Base-by-base conservation (phyloP, 2,329 filamentous ascomycete species). In the Botrytis fabae region DNA sequence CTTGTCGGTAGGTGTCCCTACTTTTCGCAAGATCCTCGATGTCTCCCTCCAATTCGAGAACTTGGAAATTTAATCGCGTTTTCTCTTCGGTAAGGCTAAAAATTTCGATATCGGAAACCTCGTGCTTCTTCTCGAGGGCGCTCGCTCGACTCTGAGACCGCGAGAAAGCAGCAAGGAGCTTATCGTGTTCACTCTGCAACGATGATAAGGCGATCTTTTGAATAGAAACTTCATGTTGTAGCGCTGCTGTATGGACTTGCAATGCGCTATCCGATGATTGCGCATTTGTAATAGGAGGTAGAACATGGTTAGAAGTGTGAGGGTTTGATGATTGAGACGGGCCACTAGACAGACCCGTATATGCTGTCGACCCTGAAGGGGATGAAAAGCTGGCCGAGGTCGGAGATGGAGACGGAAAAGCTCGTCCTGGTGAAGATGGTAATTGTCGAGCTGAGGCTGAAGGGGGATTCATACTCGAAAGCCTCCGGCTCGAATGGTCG, bases 161-260 rank as follows among this genome's bases (percentile, higher is more conserved):
- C 46, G 86, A 84, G 35, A 86, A 84, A 40, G 85, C 87, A 32
- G 86, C 83, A 5, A 88, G 82, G 6, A 88, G 81, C 63, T 82
- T 83, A 70, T 87, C 83, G 76, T 89, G 86, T 78, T 88, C 86
- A n/a, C 82, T 82, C 76, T 87, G 86, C 10, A 88, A 80, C 1
- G 85, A 86, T 74, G 86, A 84, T 35, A 87, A 82, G 20, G 84
- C 84, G 28, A 87, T 80, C 7, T 86, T 85, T 75, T 88, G 87
- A 73, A 87, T 81, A 25, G 84, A 86, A 54, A 88, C 82, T 77
- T 88, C 85, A 76, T 87, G 86, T 75, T 88, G 87, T 12, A 88
- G 81, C 68, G 78, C 77, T 22, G 79, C 78, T 22, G 80, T 75
- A 69, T 80, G 79, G 8, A 75, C 75, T 65, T 79, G 78, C 62